Conservation (phyloP, 2,329 filamentous ascomycete species). For the Cercospora berteroae region DNA sequence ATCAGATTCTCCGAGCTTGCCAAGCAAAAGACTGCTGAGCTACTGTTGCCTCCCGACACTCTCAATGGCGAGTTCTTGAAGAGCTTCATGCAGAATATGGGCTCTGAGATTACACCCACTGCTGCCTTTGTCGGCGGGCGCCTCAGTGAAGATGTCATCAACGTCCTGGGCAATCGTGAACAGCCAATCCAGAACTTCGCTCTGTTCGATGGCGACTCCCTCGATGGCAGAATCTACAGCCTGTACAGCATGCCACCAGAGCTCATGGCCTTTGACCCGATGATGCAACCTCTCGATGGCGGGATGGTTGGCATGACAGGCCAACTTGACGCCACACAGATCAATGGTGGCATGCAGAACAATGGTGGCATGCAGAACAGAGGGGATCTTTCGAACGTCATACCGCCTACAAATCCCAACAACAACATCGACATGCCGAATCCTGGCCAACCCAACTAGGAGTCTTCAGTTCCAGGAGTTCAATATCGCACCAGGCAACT, state of each 20-base stretch:
- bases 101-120: constrained; percentile 79
- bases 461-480: background rate
- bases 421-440: background rate
- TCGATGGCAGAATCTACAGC: constrained; percentile 75
- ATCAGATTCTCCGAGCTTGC: constrained; percentile 74
- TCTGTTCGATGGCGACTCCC: constrained; percentile 81
- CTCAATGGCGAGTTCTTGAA: constrained; percentile 64
- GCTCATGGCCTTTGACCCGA: constrained; percentile 20
- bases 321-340: background rate
- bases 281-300: constrained; percentile 3
- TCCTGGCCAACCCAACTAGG: background rate
- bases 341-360: background rate
- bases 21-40: constrained; percentile 72
- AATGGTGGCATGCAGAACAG: background rate
- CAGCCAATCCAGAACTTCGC: constrained; percentile 96
- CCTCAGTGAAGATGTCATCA: constrained; percentile 94
- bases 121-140: constrained; percentile 86
- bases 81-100: constrained; percentile 82
- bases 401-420: background rate
- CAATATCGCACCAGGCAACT: background rate
- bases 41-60: constrained; percentile 47
- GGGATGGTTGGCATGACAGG: background rate
- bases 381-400: background rate
- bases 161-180: constrained; percentile 84
- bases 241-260: constrained; percentile 47